Evolutionary conservation across 768 basidiomycete species (phyloP), one percentile per base, ranked within the genome.

Genomic region (Steccherinum ochraceum): DNA sequence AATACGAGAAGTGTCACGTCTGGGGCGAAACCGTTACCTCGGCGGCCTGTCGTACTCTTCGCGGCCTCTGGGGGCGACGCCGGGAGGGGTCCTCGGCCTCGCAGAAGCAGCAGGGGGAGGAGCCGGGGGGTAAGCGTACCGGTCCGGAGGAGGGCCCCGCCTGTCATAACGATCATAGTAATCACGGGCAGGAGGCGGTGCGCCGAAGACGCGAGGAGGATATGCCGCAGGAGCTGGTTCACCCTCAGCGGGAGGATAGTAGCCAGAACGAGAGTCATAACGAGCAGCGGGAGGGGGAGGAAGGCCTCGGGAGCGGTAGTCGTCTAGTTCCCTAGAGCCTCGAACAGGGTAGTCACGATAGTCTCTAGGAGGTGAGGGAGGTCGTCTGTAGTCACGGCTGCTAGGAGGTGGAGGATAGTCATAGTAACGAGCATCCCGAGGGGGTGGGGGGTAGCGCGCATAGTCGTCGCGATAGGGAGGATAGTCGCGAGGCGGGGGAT

Each of bases 1-100:
- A 20, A 24, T 30, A 47, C 35, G 49, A 50, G 24, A 24, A 56
- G 35, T 39, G 18, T 12, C 2, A n/a, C 20, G 46, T 40, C 18
- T 21, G 19, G 45, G 45, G 12, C 46, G 16, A 52, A 41, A 18
- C 26, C 55, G 71, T 64, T 71, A 86, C 83, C 84, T 76, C 60
- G 73, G 63, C 18, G 75, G 74, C 60, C 83, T 74, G 26, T 87
- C 85, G 55, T 77, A 81, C 20, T 87, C 85, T 39, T 87, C 84
- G 49, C 82, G 75, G 52, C 62, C 68, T 53, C 82, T 72, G 35
- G 82, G 68, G 30, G 65, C 64, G 30, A 77, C 77, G 52, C 80
- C 73, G 56, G 81, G 73, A 27, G 86, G 76, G 4, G 75, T 78
- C 45, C 77, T 69, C 12, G 78, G 66, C 55, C 78, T 72, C 49